Evolutionary conservation across 2,329 filamentous ascomycete genomes (phyloP), one percentile per base, ranked within the genome.

Genomic region (Tolypocladium tundrense): DNA sequence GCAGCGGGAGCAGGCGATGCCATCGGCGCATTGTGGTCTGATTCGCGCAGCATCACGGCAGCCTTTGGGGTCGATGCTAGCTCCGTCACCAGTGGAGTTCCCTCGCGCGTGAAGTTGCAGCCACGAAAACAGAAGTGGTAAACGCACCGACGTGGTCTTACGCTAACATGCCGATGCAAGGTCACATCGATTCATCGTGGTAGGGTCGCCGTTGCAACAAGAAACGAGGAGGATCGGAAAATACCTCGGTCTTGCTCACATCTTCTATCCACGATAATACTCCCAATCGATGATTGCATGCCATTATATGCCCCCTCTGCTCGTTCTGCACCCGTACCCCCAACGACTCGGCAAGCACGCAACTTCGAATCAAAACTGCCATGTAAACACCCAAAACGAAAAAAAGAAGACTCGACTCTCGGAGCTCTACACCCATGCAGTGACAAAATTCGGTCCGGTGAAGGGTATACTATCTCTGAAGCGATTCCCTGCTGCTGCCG

Each of bases 341-440:
- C 35, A 21, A 48, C 27, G 35, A 37, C 45, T 24, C 33, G 31
- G 42, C 42, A 57, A 27, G 48, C 19, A 37, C 39, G 37, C 40
- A 35, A 24, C 39, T 39, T 52, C 45, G 24, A 51, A 40, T 53
- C 41, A 59, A 39, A 50, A 51, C 43, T 43, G 54, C 40, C 55
- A 55, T 58, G 41, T 40, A 60, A 58, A 58, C 59, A 58, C 51
- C 57, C 37, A 53, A 59, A 62, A 58, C 53, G 21, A 24, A 58
- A 58, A 58, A 51, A 43, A 60, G 50, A 53, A 42, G 35, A 54
- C 55, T 61, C 58, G 53, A 61, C 58, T 56, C 55, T 55, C 42
- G 58, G 57, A 61, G 60, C 58, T 60, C 60, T 60, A 60, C 58
- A 58, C 56, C 59, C 58, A 59, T 55, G 55, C 54, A 40, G 24